Base-by-base conservation (phyloP, 805 yeast species). In the Kodamaea laetipori region DNA sequence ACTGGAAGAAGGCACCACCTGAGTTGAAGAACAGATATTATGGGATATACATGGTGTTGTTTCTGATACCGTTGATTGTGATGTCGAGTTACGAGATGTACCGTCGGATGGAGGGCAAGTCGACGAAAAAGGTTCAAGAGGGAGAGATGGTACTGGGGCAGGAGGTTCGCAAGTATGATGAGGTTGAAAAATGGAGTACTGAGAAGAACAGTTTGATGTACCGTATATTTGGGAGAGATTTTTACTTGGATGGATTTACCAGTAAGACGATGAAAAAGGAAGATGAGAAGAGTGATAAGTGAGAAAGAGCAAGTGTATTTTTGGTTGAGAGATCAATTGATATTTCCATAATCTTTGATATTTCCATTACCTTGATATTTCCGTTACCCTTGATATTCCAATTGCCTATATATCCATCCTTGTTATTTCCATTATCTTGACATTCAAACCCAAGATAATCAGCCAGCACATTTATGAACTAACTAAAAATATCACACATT, bases 1-100 rank as follows among this genome's bases (percentile, higher is more conserved):
- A 70, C 52, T 71, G 76, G 76, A 68, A 69, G 40, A 67, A 63
- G 48, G 75, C 75, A 0, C 73, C 74, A 2, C 50, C 53, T 39
- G 73, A 61, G 33, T 56, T 71, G 15, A 66, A 58, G 46, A 57
- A 53, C 9, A 47, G 72, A 30, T 69, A 68, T 50, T 56, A 61
- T 25, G 75, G 74, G 6, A 56, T 71, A 6, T 68, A 58, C 48
- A 48, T 67, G 53, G 60, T 71, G 2, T 53, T 71, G 17, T 55
- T 67, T 27, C 64, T 73, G 18, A 63, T 71, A 10, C 76, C 76
- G 0, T 45, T 71, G 6, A 46, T 69, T 6, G 38, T 61, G 8
- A 47, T 69, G 17, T 64, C 70, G 1, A 59, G 67, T 2, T 56
- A 55, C 45, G 74, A 69, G 45, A 44, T 71, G 39, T 57, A 59